These are phyloP conservation scores for Euryodendron excelsum DNA, from an alignment of 148 eudicot genomes.

Conservation along the genomic window DNA sequence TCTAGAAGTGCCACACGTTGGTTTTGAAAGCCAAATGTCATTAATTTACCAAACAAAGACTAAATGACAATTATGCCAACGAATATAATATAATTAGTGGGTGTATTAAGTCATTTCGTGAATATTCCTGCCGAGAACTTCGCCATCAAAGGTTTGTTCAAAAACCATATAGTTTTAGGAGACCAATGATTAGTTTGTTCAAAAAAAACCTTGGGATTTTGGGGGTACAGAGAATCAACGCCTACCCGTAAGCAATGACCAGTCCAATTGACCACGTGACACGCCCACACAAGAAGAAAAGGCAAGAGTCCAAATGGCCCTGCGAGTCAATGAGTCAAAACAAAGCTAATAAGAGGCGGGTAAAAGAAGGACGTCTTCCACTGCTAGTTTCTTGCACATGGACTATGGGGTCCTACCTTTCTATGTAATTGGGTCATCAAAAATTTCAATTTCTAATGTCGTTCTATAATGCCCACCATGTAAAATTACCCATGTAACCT, in stretches of 20 bases:
- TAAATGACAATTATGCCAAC: neutral
- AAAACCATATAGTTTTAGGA: no score
- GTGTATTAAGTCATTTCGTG: no score
- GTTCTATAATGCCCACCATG: no score
- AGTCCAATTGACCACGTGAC: neutral
- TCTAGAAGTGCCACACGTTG: neutral
- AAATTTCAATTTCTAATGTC: no score
- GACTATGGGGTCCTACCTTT: no score
- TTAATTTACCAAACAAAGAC: neutral
- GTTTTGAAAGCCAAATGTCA: neutral
- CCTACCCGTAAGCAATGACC: no score
- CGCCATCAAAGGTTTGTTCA: no score
- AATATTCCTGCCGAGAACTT: no score
- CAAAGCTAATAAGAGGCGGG: neutral
- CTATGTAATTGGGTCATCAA: no score
- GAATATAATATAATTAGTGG: neutral
- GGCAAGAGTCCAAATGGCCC: neutral
- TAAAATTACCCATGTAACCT: no score
- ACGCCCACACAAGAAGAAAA: neutral
- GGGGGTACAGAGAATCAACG: neutral
- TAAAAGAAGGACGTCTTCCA: neutral
- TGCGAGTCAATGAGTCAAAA: neutral
- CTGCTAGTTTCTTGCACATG: neutral
- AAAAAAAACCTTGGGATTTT: neutral
- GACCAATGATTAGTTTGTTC: neutral